These are phyloP conservation scores for Neopestalotiopsis clavispora DNA, from an alignment of 2,329 filamentous ascomycete genomes.

Conservation along the genomic window DNA sequence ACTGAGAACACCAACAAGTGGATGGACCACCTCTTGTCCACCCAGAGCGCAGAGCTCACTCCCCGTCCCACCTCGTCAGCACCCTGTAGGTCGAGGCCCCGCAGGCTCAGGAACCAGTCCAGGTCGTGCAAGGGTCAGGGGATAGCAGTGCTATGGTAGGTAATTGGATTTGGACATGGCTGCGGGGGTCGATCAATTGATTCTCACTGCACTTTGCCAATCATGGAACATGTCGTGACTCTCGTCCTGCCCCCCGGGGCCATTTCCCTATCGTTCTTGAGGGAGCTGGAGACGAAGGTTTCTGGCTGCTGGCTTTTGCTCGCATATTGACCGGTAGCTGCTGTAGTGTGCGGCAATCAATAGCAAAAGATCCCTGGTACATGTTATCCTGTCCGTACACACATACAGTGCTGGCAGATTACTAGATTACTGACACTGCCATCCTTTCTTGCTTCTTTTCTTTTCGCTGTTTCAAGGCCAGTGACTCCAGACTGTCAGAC, in stretches of 20 bases:
- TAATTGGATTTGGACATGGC: conserved; percentile 2
- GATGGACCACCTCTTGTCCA: neutral
- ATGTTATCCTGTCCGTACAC: neutral
- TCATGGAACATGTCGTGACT: conserved; percentile 1
- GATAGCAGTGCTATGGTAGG: neutral
- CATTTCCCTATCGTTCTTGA: neutral
- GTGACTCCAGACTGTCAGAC: neutral
- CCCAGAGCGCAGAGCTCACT: too few species aligned
- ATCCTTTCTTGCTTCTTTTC: neutral
- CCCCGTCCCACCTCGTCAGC: neutral
- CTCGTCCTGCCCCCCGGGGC: neutral
- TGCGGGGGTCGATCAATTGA: neutral
- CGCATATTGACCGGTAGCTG: neutral
- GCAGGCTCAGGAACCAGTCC: neutral
- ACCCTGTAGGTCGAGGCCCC: neutral
- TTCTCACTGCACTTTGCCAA: neutral
- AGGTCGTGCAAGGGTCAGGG: conserved; percentile 1
- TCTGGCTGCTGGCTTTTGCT: neutral
- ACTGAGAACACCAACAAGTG: neutral
- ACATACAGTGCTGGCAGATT: neutral
- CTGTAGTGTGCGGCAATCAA: neutral
- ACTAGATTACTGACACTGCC: neutral
- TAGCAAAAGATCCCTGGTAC: neutral
- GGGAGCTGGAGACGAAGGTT: neutral
- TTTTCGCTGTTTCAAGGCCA: neutral